A percentile compares a stretch with the other conserved stretches of the same genome.
These are phyloP conservation scores for Colletotrichum melonis DNA, from an alignment of 2,329 filamentous ascomycete genomes.

Conservation along the genomic window DNA sequence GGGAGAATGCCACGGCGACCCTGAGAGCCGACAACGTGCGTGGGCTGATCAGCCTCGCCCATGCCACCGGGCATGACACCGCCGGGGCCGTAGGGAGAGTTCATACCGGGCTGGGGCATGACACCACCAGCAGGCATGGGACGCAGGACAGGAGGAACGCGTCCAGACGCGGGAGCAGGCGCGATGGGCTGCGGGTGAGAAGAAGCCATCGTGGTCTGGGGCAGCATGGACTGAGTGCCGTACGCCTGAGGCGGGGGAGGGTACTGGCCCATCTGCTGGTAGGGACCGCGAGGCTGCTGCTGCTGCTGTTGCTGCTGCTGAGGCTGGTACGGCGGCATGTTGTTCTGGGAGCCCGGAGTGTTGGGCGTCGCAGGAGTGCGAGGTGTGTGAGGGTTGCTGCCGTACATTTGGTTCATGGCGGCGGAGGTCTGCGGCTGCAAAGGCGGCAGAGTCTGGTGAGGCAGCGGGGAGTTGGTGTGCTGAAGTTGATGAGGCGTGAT, in stretches of 20 bases:
- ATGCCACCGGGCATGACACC: conserved; percentile 67
- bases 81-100: conserved; percentile 70
- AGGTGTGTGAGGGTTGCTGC: conserved; percentile 70
- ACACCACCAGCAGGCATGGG: conserved; percentile 78
- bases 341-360: conserved; percentile 66
- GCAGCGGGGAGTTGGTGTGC: conserved; percentile 55
- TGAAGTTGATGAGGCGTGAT: conserved; percentile 64
- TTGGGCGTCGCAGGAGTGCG: conserved; percentile 72
- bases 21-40: conserved; percentile 95
- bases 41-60: conserved; percentile 74
- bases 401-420: conserved; percentile 66
- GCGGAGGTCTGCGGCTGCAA: conserved; percentile 59
- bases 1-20: conserved; percentile 91
- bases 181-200: conserved; percentile 82
- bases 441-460: conserved; percentile 67
- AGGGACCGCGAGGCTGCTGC: conserved; percentile 56
- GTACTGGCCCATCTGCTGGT: conserved; percentile 67
- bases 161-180: conserved; percentile 71
- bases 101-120: conserved; percentile 67
- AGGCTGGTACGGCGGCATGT: conserved; percentile 62
- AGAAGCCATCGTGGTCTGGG: conserved; percentile 73
- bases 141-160: conserved; percentile 70
- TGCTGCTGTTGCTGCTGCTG: conserved; percentile 56
- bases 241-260: conserved; percentile 66
- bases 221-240: conserved; percentile 71